Percentiles rank a stretch among this genome's conserved stretches.
phyloP scores from a whole-genome alignment of 768 basidiomycete genomes.

The Kondoa malvinella region DNA sequence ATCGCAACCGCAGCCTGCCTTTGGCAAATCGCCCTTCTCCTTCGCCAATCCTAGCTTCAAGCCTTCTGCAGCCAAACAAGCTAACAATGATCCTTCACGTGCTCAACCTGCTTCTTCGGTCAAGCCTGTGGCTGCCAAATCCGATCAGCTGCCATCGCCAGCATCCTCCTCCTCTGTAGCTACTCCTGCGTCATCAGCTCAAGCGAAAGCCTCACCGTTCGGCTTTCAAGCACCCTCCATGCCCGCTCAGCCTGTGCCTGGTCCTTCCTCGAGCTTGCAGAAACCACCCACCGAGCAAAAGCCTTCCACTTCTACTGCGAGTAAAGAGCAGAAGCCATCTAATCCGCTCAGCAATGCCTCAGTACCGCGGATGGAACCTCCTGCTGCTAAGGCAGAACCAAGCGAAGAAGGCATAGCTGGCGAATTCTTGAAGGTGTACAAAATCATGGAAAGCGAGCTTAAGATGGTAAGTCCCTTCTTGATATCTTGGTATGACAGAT shows the following conservation, averaged over 20 bases:
- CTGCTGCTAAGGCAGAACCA: neutral
- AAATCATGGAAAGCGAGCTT: neutral
- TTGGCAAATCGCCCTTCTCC: neutral
- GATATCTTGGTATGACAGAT: neutral
- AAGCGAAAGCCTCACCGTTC: neutral
- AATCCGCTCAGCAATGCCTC: neutral
- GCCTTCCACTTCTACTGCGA: neutral
- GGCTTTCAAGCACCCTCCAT: neutral
- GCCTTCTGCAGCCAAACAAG: too few species aligned
- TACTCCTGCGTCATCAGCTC: neutral
- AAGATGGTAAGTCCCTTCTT: neutral
- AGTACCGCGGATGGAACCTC: neutral
- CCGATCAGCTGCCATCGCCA: neutral
- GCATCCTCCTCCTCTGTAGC: neutral
- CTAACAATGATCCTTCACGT: too few species aligned
- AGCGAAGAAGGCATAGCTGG: neutral
- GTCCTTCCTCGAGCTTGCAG: neutral
- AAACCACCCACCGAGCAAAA: neutral
- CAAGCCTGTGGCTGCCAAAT: neutral
- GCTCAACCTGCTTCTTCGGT: neutral
- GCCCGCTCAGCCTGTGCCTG: neutral
- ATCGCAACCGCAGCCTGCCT: neutral
- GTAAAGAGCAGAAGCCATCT: neutral
- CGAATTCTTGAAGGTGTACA: conserved; percentile 1
- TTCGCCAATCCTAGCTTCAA: too few species aligned